Evolutionary conservation across 768 basidiomycete genomes (phyloP), one percentile per base, ranked within the genome.

Genomic region (Galerina sulciceps): DNA sequence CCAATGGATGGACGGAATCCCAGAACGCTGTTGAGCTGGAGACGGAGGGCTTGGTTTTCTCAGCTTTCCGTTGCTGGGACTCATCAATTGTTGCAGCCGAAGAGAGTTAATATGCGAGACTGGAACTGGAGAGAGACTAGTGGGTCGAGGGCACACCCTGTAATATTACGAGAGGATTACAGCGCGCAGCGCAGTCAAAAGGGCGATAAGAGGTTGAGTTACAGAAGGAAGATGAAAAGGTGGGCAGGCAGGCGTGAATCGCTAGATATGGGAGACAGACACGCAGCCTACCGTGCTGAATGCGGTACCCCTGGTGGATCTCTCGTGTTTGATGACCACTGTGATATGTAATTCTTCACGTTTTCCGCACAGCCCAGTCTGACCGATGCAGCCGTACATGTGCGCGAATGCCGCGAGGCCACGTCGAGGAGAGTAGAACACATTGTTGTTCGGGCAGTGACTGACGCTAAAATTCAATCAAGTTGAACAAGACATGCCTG

Each of bases 1-100:
- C 89, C 89, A 91, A 60, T 90, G 88, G 49, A 89, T 71, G 57
- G 86, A 79, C 15, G 66, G 69, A 49, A 67, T 63, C 36, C 55
- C 54, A 18, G 67, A 58, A 56, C 65, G 66, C 46, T 51, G 26
- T 31, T 31, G 62, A 53, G 61, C 22, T 49, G 62, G 55, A 38
- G 59, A 53, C 38, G 44, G 40, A 9, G 58, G 61, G 20, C 57
- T 45, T 11, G 62, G 50, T 55, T 67, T 70, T 34, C 68, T 61
- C 20, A 69, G 63, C 54, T 63, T 68, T 62, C 64, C 63, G 64
- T 64, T 63, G 59, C 51, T 61, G 55, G 70, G 65, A 48, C 53
- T 68, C 67, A 68, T 70, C 18, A 45, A 56, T 45, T 46, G 51
- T 57, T 47, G 57, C 47, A 44, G 47, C 31, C 52, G 52, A 47